Conservation (phyloP, 768 basidiomycete species). For the Mycena filopes region DNA sequence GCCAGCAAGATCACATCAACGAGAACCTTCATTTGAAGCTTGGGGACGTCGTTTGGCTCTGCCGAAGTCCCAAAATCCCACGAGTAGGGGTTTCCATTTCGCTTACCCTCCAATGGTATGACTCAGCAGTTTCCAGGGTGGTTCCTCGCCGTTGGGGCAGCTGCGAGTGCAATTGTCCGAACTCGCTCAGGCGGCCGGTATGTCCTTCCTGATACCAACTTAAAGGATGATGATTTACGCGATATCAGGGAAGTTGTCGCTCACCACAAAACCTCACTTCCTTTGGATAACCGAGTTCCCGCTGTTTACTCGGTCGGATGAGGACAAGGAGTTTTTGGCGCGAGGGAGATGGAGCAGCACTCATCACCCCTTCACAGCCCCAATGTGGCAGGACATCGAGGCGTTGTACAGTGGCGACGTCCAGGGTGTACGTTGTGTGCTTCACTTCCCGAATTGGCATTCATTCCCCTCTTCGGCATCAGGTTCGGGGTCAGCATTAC, state of each 20-base stretch:
- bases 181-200: slow-evolving; percentile 72
- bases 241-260: slow-evolving; percentile 63
- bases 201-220: slow-evolving; percentile 21
- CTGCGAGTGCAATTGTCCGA: slow-evolving; percentile 74
- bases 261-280: slow-evolving; percentile 77
- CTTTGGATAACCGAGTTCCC: slow-evolving; percentile 98
- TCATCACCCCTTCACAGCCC: slow-evolving; percentile 97
- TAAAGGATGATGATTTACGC: slow-evolving; percentile 24
- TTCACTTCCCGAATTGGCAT: slow-evolving; percentile 1
- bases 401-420: slow-evolving; percentile 78
- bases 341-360: slow-evolving; percentile 91
- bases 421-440: slow-evolving; percentile 55
- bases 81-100: slow-evolving; percentile 55
- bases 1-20: slow-evolving; percentile 49
- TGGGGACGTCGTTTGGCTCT: slow-evolving; percentile 70
- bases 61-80: slow-evolving; percentile 58
- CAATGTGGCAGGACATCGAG: slow-evolving; percentile 89
- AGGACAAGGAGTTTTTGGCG: slow-evolving; percentile 88
- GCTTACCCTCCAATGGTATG: slow-evolving; percentile 21
- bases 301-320: slow-evolving; percentile 86
- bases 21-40: slow-evolving; percentile 53
- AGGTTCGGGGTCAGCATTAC: slow-evolving; percentile 96
- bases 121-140: slow-evolving; percentile 67
- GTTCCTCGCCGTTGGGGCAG: slow-evolving; percentile 84
- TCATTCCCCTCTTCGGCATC: slow-evolving; percentile 24